phyloP scores from a whole-genome alignment of 2,329 filamentous ascomycete species.

The Cylindrodendrum hubeiense region DNA sequence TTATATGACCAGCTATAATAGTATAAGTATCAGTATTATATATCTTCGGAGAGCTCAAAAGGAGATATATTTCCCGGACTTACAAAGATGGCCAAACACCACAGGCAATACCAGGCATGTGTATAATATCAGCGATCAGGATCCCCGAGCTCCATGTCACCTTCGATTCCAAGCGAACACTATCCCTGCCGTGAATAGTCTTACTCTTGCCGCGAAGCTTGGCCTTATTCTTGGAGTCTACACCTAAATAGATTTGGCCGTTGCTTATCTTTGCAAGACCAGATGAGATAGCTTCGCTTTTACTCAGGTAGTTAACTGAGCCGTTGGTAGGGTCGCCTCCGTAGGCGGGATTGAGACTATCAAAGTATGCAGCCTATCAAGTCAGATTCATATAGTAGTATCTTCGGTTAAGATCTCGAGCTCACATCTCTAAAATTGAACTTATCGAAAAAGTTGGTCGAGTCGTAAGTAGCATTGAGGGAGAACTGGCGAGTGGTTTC shows the following conservation, averaged over 20 bases:
- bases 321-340: constrained; percentile 78
- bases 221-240: constrained; percentile 44
- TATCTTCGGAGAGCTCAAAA: too few relatives aligned
- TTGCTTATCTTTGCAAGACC: constrained; percentile 48
- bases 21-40: too few relatives aligned
- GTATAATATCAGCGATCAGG: constrained; percentile 63
- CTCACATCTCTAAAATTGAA: constrained; percentile 51
- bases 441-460: constrained; percentile 59
- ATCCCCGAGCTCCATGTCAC: constrained; percentile 72
- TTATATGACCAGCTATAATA: constrained; percentile 25
- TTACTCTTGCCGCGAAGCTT: constrained; percentile 27
- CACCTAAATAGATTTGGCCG: constrained; percentile 52
- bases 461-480: constrained; percentile 27
- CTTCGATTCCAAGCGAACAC: constrained; percentile 75
- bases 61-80: too few relatives aligned
- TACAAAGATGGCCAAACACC: constrained; percentile 38
- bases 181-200: constrained; percentile 55
- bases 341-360: too few relatives aligned
- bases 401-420: neutral
- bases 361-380: neutral
- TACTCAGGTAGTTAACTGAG: constrained; percentile 68
- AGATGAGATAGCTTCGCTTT: constrained; percentile 45
- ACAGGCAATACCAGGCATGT: constrained; percentile 35
- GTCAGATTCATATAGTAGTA: neutral
- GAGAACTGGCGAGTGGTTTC: constrained; percentile 20